Conservation (phyloP, 1,139 yeast species). For the Kazachstania sp. region DNA sequence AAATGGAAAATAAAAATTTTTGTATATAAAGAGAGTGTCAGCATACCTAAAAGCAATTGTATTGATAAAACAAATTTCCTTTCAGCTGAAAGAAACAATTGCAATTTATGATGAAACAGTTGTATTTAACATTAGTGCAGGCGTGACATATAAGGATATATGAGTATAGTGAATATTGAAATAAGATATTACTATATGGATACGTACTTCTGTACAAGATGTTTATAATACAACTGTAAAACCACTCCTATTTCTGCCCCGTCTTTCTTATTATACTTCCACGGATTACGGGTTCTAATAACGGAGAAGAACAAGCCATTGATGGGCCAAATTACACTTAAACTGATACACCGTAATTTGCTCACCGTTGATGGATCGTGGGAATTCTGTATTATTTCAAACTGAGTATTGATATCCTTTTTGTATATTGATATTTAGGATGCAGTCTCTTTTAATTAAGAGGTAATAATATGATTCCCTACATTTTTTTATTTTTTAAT, state of each 20-base stretch:
- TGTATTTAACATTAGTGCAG: neutral
- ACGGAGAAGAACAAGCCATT: slow-evolving; percentile 60
- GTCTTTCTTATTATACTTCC: slow-evolving; percentile 34
- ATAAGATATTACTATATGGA: neutral
- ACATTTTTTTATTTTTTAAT: slow-evolving; percentile 6
- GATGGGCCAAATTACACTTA: slow-evolving; percentile 13
- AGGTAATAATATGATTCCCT: neutral
- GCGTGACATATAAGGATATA: neutral
- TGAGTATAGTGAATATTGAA: neutral
- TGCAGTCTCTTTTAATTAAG: no score
- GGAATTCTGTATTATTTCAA: neutral
- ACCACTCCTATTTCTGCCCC: slow-evolving; percentile 70
- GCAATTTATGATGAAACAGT: neutral
- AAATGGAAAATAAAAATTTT: no score
- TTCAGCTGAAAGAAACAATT: neutral
- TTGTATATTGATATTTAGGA: no score
- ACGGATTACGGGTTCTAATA: slow-evolving; percentile 55
- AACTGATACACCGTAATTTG: slow-evolving; percentile 24
- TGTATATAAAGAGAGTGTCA: no score
- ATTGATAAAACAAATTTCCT: no score
- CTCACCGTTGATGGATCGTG: slow-evolving; percentile 22
- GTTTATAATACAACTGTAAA: neutral
- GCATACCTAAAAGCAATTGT: no score
- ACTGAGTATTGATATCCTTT: no score
- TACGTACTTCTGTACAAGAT: neutral